phyloP scores from a whole-genome alignment of 208 protist genomes.

The Porcisia hertigi region DNA sequence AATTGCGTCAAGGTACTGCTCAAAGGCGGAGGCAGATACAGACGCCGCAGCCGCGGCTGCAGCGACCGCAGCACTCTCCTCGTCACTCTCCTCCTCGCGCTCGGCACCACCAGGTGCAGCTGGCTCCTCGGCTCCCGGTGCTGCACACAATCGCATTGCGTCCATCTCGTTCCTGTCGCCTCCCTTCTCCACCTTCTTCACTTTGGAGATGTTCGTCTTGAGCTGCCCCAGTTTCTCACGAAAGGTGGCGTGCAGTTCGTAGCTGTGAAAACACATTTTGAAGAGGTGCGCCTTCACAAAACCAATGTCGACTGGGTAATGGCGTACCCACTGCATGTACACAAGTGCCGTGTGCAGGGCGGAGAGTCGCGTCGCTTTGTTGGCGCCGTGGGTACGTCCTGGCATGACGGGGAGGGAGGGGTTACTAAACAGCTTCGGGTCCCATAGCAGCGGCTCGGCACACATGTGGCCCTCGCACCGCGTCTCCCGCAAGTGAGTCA shows the following conservation, averaged over 20 bases:
- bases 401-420: constrained; percentile 38
- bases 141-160: background rate
- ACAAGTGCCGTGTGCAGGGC: constrained; percentile 49
- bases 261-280: constrained; percentile 89
- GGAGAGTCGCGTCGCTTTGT: constrained; percentile 49
- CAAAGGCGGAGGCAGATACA: constrained; percentile 9
- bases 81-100: constrained; percentile 4
- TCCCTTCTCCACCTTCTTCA: constrained; percentile 4
- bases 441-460: constrained; percentile 86
- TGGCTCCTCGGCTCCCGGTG: background rate
- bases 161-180: background rate
- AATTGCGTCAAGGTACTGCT: constrained; percentile 31
- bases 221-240: constrained; percentile 48
- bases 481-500: constrained; percentile 41
- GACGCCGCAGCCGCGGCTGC: no score
- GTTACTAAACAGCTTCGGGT: constrained; percentile 73
- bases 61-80: background rate
- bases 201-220: constrained; percentile 17
- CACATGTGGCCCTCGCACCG: constrained; percentile 87
- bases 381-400: constrained; percentile 29
- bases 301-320: constrained; percentile 58
- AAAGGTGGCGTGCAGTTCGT: constrained; percentile 54
- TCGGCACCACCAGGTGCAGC: background rate
- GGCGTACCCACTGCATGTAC: constrained; percentile 61
- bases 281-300: constrained; percentile 90